Conservation (phyloP, 805 yeast genomes). For the Kodamaea kaohsiungensis region DNA sequence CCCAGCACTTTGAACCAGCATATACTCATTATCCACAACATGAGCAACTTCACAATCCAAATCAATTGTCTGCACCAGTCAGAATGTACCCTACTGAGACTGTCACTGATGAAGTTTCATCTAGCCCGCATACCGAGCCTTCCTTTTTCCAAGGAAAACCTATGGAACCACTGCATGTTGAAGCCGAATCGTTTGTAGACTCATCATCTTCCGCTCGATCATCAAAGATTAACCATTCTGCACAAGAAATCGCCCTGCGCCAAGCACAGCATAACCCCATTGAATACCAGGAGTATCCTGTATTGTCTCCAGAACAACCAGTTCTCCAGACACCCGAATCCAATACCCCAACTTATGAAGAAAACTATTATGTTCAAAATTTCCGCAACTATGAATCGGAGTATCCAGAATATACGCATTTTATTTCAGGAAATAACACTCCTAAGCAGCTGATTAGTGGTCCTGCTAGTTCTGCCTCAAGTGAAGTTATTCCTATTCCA, state of each 20-base stretch:
- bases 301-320: not conserved
- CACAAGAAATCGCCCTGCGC: not conserved
- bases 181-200: not conserved
- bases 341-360: constrained; percentile 1
- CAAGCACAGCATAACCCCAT: not conserved
- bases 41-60: not conserved
- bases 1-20: not conserved
- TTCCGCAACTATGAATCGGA: not conserved
- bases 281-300: not conserved
- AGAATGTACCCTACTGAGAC: not conserved
- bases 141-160: not conserved
- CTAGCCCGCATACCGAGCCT: not conserved
- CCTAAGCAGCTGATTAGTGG: not conserved
- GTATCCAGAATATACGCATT: constrained; percentile 1
- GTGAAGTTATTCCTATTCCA: not conserved
- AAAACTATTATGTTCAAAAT: not conserved
- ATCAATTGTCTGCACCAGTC: not conserved
- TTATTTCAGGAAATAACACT: not conserved
- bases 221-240: not conserved
- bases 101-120: not conserved
- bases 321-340: not conserved
- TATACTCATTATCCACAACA: not conserved
- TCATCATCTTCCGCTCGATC: not conserved
- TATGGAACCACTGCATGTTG: not conserved
- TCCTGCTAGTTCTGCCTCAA: not conserved